Evolutionary conservation across 257 asterid species (phyloP).

Genomic region (Nemophila menziesii): DNA sequence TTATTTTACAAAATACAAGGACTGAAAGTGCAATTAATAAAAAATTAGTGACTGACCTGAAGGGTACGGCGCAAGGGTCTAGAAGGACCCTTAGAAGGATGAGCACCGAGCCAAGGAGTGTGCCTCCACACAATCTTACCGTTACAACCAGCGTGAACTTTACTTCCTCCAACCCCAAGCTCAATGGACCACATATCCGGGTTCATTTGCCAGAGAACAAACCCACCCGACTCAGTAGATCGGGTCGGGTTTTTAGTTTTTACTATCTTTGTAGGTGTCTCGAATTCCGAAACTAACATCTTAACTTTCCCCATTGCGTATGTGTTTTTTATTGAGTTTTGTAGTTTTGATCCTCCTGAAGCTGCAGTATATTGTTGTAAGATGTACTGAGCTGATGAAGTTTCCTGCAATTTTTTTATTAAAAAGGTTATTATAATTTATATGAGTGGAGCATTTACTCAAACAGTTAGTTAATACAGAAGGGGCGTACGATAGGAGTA

Average conservation of each 20-base stretch:
- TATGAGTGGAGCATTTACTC: not conserved
- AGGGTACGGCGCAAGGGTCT: constrained; percentile 87
- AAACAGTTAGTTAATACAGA: not conserved
- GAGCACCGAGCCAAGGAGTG: constrained; percentile 97
- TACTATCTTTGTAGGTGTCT: constrained; percentile 74
- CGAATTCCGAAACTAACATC: constrained; percentile 87
- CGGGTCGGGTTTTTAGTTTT: constrained; percentile 54
- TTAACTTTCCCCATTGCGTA: constrained; percentile 84
- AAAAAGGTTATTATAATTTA: not conserved
- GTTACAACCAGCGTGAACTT: constrained; percentile 91
- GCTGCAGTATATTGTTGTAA: constrained; percentile 86
- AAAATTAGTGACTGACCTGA: too few species aligned
- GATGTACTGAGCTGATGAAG: constrained; percentile 82
- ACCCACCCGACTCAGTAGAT: constrained; percentile 84
- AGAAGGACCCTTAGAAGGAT: constrained; percentile 83
- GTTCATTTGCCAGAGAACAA: constrained; percentile 89
- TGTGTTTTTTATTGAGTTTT: constrained; percentile 54
- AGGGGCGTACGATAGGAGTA: constrained; percentile 56
- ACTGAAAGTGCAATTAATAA: too few species aligned
- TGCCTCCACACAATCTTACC: constrained; percentile 96
- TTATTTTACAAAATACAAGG: too few species aligned
- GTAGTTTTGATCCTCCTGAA: constrained; percentile 72
- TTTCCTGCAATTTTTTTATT: constrained; percentile 63
- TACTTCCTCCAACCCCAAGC: constrained; percentile 89
- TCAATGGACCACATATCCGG: constrained; percentile 94